Evolutionary conservation across 202 grass and related monocot genomes (phyloP).

Genomic region (Hordeum pubiflorum): DNA sequence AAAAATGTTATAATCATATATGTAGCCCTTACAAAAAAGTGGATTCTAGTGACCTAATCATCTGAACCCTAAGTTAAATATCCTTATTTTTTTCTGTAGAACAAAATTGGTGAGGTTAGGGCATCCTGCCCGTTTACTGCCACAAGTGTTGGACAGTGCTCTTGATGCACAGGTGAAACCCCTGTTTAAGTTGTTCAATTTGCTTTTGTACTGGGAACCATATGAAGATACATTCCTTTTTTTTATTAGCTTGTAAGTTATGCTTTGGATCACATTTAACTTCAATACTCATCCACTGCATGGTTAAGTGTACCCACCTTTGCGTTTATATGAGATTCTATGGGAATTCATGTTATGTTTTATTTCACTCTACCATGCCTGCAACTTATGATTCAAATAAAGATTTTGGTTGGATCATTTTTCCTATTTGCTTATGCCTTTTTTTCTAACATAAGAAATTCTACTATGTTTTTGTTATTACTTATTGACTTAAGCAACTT

Average conservation of each 20-base stretch:
- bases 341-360: neutral
- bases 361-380: neutral
- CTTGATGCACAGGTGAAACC: conserved; percentile 80
- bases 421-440: neutral
- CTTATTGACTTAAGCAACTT: neutral
- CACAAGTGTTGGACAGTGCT: conserved; percentile 86
- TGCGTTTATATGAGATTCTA: neutral
- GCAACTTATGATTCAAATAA: neutral
- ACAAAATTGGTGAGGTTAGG: conserved; percentile 91
- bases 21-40: conserved; percentile 15
- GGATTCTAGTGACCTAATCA: conserved; percentile 10
- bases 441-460: neutral
- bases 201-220: neutral
- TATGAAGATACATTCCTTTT: neutral
- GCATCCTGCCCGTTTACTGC: conserved; percentile 92
- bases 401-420: neutral
- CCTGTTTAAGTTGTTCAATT: conserved; percentile 7
- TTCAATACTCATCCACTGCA: conserved; percentile 6
- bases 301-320: neutral
- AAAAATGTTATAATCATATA: neutral
- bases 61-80: neutral
- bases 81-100: conserved; percentile 26
- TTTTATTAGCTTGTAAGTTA: neutral
- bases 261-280: neutral
- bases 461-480: neutral